Evolutionary conservation across 140 eudicot species (phyloP).

Genomic region (Bidens hawaiensis): DNA sequence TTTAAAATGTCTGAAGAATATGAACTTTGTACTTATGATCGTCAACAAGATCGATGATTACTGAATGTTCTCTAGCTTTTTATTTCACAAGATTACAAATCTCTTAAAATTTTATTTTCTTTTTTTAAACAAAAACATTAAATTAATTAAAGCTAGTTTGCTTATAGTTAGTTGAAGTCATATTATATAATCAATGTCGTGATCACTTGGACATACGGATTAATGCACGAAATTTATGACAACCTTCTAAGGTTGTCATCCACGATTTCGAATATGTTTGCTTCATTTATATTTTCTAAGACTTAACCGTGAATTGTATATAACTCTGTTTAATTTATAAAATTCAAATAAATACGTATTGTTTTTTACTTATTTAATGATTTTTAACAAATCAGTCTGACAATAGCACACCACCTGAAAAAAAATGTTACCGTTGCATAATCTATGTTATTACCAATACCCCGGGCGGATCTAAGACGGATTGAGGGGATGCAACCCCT

Average conservation of each 20-base stretch:
- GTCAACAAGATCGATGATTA: too few relatives aligned
- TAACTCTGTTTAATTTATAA: neutral
- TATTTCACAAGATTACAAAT: neutral
- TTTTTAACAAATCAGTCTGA: too few relatives aligned
- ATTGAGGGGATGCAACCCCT: too few relatives aligned
- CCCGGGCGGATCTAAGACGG: too few relatives aligned
- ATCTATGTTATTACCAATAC: neutral
- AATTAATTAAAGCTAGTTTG: too few relatives aligned
- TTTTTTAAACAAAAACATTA: neutral
- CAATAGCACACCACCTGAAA: too few relatives aligned
- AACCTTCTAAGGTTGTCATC: conserved; percentile 4
- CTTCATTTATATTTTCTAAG: neutral
- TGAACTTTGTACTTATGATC: too few relatives aligned
- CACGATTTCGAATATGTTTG: neutral
- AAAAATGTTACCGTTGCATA: neutral
- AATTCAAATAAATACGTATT: too few relatives aligned
- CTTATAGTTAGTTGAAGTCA: too few relatives aligned
- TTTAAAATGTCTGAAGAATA: too few relatives aligned
- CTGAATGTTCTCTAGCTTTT: too few relatives aligned
- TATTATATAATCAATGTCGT: conserved; percentile 11
- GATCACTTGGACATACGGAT: conserved; percentile 4
- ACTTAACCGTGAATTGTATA: neutral
- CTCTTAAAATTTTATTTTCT: neutral
- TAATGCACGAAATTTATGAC: conserved; percentile 13
- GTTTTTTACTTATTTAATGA: too few relatives aligned